Conservation (phyloP, 371 early-diverging fungal genomes). For the Saksenaea oblongispora region DNA sequence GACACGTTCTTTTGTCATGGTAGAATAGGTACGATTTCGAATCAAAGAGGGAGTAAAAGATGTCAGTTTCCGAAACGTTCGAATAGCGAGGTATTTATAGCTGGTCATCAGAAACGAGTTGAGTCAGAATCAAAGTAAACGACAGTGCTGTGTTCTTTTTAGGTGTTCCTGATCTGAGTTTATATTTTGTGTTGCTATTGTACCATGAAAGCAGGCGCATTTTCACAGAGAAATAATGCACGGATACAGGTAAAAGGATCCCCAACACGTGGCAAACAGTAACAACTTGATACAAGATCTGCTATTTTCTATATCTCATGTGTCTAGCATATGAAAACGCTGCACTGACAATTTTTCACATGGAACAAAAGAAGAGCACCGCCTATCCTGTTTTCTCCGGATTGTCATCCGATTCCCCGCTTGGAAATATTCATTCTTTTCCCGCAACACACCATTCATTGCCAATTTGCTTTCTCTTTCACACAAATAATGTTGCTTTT, state of each 20-base stretch:
- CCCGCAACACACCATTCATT: not conserved
- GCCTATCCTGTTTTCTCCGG: not conserved
- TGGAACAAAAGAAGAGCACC: not conserved
- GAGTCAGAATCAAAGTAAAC: conserved; percentile 9
- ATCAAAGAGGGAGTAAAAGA: conserved; percentile 7
- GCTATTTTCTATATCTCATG: not conserved
- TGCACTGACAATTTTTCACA: not conserved
- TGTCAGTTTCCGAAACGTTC: not conserved
- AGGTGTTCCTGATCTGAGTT: not conserved
- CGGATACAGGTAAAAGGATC: not conserved
- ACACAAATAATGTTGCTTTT: too few relatives aligned
- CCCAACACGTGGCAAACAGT: not conserved
- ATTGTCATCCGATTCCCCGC: conserved; percentile 2
- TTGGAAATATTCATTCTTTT: not conserved
- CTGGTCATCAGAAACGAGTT: conserved; percentile 11
- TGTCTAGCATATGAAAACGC: not conserved
- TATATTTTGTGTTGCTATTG: not conserved
- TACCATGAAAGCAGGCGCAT: not conserved
- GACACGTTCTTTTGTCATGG: conserved; percentile 67
- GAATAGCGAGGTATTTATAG: conserved; percentile 11
- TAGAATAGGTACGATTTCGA: not conserved
- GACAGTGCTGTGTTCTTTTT: conserved; percentile 6
- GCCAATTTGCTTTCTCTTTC: too few relatives aligned
- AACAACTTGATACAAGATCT: not conserved
- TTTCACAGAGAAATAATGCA: not conserved